Evolutionary conservation across 352 stramenopile genomes (phyloP).

Genomic region (Globisporangium acanthophoron): DNA sequence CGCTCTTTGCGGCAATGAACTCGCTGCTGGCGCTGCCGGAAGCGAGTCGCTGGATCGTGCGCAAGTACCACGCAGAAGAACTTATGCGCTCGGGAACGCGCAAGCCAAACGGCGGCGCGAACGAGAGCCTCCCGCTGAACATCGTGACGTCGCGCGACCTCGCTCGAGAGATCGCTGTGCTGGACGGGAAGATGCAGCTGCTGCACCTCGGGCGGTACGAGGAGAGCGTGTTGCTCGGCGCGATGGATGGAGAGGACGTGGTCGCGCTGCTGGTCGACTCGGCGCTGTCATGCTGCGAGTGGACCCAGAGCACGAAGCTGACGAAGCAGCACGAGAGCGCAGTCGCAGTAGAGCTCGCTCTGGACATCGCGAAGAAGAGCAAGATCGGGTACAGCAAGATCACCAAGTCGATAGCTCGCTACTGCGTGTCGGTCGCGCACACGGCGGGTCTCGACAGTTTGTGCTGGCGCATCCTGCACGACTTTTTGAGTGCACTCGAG

Average conservation of each 20-base stretch:
- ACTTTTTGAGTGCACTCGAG: constrained; percentile 31
- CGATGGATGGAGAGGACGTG: constrained; percentile 54
- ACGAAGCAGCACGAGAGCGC: constrained; percentile 45
- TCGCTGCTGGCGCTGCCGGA: constrained; percentile 32
- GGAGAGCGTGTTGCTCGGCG: constrained; percentile 49
- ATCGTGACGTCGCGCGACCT: constrained; percentile 67
- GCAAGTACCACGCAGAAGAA: constrained; percentile 66
- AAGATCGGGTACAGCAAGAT: constrained; percentile 24
- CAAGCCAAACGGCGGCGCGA: constrained; percentile 7
- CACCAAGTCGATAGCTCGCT: constrained; percentile 61
- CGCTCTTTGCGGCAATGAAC: constrained; percentile 43
- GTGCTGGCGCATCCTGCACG: constrained; percentile 52
- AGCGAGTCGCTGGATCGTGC: constrained; percentile 60
- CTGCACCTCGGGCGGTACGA: constrained; percentile 36
- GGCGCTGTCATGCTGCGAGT: constrained; percentile 13
- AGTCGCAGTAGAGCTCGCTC: constrained; percentile 42
- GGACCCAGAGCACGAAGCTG: constrained; percentile 18
- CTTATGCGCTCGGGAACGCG: constrained; percentile 13
- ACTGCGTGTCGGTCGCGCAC: constrained; percentile 51
- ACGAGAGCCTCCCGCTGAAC: constrained; percentile 22
- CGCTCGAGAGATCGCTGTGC: constrained; percentile 39
- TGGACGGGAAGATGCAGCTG: constrained; percentile 63
- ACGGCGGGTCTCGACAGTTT: constrained; percentile 29
- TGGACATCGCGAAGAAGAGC: constrained; percentile 37
- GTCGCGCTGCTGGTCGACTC: constrained; percentile 49